Conservation (phyloP, 768 basidiomycete species). For the Lactifluus subvellereus region DNA sequence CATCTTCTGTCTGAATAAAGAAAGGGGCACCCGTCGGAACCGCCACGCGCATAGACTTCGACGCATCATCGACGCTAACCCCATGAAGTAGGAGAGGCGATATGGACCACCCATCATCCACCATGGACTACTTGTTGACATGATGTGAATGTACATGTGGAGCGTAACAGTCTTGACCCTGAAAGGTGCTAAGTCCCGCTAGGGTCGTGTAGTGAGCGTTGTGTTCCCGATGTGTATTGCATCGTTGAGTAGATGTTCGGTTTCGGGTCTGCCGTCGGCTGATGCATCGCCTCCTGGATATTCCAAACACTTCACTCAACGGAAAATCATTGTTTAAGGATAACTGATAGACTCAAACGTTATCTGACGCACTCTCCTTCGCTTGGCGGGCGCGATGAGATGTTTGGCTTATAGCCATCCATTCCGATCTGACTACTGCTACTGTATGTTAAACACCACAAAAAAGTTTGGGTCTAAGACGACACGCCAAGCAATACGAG, state of each 20-base stretch:
- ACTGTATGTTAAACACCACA: neutral
- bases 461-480: neutral
- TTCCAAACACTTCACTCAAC: neutral
- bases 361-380: neutral
- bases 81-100: neutral
- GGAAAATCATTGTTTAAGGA: neutral
- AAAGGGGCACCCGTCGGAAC: neutral
- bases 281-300: neutral
- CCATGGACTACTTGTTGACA: neutral
- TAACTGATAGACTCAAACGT: neutral
- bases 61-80: slow-evolving; percentile 14
- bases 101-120: neutral
- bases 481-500: neutral
- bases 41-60: slow-evolving; percentile 4
- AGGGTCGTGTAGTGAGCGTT: neutral
- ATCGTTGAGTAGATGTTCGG: neutral
- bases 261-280: neutral
- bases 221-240: neutral
- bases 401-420: neutral
- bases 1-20: neutral
- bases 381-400: neutral
- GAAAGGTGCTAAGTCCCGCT: neutral
- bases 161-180: neutral
- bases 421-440: neutral
- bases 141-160: neutral